Percentiles rank a stretch among this genome's conserved stretches.
phyloP scores from a whole-genome alignment of 345 rosid species.

The Corymbia maculata region DNA sequence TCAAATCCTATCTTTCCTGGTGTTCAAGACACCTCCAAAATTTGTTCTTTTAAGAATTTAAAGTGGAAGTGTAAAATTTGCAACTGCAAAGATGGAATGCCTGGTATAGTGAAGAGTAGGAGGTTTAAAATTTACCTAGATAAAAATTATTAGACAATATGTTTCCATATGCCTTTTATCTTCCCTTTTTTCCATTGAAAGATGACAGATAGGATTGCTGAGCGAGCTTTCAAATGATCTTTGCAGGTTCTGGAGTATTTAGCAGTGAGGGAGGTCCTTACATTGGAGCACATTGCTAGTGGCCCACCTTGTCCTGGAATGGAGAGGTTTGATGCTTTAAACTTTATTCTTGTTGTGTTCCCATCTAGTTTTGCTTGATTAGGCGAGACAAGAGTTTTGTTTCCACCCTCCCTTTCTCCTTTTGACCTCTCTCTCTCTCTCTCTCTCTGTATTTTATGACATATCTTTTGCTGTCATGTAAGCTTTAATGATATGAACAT shows the following conservation, averaged over 20 bases:
- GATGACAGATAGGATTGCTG: neutral
- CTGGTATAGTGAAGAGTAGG: neutral
- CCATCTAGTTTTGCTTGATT: neutral
- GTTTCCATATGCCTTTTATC: neutral
- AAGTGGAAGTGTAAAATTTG: neutral
- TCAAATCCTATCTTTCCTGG: neutral
- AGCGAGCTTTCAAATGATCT: neutral
- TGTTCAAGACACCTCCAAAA: neutral
- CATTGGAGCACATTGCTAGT: conserved; percentile 59
- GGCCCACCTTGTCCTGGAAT: conserved; percentile 89
- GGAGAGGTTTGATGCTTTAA: conserved; percentile 44
- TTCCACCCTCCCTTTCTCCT: neutral
- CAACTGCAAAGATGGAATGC: neutral
- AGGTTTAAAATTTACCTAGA: neutral
- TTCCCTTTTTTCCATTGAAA: neutral
- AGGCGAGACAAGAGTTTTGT: neutral
- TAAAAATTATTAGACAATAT: neutral
- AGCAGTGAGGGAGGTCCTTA: conserved; percentile 72
- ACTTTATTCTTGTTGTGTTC: neutral
- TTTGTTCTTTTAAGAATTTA: neutral
- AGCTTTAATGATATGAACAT: neutral
- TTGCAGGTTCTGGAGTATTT: conserved; percentile 90
- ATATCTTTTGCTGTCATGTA: neutral
- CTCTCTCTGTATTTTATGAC: neutral
- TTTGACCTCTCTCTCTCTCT: neutral